phyloP scores from a whole-genome alignment of 2,329 filamentous ascomycete genomes.

The Mycosphaerelloides madeirae region DNA sequence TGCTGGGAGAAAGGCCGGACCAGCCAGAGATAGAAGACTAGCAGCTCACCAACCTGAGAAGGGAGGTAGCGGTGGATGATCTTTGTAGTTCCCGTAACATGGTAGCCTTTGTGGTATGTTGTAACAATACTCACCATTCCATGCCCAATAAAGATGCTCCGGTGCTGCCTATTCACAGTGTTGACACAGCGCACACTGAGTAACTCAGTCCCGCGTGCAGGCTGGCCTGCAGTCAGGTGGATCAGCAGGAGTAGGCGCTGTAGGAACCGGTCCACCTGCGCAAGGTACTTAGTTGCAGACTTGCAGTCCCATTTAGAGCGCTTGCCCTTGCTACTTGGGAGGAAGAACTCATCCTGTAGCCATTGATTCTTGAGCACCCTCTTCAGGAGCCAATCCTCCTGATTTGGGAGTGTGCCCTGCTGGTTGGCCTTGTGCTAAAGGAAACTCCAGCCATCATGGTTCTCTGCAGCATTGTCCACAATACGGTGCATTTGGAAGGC shows the following conservation, averaged over 20 bases:
- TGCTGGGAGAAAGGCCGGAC: constrained; percentile 3
- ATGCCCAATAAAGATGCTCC: constrained; percentile 16
- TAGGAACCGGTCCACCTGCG: constrained; percentile 7
- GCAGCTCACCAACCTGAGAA: constrained; percentile 15
- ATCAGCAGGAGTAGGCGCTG: constrained; percentile 15
- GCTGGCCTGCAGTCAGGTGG: constrained; percentile 18
- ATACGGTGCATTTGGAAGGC: constrained; percentile 5
- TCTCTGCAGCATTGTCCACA: too few species aligned
- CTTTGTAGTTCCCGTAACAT: constrained; percentile 11
- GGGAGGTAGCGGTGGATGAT: constrained; percentile 22
- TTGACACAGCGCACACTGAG: constrained; percentile 12
- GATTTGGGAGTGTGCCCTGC: not conserved
- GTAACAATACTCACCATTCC: constrained; percentile 16
- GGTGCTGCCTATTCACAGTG: constrained; percentile 8
- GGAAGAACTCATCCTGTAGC: not conserved
- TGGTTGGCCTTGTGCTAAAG: not conserved
- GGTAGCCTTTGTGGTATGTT: constrained; percentile 19
- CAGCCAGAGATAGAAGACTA: constrained; percentile 18
- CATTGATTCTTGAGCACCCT: not conserved
- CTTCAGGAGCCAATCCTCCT: not conserved
- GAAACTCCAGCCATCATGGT: not conserved
- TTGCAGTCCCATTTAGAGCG: not conserved
- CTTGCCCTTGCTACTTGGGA: not conserved
- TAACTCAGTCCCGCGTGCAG: constrained; percentile 16
- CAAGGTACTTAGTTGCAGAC: not conserved